Evolutionary conservation across 163 green algal genomes (phyloP).

Genomic region (Volvox carteri): DNA sequence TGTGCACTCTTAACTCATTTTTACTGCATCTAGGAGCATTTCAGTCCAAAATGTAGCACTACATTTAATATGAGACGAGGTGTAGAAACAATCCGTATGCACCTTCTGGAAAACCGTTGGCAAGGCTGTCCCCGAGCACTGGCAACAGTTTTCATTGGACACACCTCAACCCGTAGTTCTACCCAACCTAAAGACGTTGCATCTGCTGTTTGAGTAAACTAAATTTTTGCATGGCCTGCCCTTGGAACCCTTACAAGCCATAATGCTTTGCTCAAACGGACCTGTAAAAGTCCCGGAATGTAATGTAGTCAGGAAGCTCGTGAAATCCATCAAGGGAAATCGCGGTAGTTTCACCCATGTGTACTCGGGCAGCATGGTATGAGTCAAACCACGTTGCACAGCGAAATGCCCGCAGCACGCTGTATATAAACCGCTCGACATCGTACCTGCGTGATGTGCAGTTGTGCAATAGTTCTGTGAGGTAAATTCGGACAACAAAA

Average conservation of each 20-base stretch:
- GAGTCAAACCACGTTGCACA: slow-evolving; percentile 24
- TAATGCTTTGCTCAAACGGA: not conserved
- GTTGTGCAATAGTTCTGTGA: not conserved
- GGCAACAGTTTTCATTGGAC: no score
- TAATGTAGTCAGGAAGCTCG: slow-evolving; percentile 26
- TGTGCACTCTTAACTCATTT: not conserved
- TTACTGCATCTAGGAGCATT: no score
- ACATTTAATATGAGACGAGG: no score
- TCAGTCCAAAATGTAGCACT: no score
- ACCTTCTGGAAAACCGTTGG: no score
- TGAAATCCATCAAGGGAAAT: slow-evolving; percentile 17
- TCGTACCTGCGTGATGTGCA: slow-evolving; percentile 30
- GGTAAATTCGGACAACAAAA: no score
- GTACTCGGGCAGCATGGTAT: not conserved
- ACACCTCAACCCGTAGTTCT: not conserved
- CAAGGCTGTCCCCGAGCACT: no score
- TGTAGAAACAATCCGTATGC: no score
- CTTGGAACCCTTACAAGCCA: not conserved
- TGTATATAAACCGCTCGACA: slow-evolving; percentile 9
- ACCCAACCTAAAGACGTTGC: not conserved
- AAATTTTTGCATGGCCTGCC: not conserved
- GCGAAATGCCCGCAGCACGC: not conserved
- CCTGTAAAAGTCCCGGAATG: slow-evolving; percentile 30
- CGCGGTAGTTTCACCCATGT: not conserved
- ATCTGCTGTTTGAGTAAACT: not conserved